Conservation (phyloP, 805 yeast genomes). For the Suhomyces sp. region DNA sequence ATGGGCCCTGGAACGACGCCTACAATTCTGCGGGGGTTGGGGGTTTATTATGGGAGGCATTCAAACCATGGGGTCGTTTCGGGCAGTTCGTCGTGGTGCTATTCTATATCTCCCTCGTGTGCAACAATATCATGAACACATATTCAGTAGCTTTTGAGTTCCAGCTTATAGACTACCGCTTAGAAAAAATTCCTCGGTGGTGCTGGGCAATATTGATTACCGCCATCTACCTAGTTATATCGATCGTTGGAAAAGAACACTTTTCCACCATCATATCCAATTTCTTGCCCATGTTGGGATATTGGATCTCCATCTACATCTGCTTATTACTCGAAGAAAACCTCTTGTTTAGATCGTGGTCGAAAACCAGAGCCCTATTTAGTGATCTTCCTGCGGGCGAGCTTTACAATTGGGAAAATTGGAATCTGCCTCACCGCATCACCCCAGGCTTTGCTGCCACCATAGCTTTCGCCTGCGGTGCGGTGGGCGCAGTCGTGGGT, state of each 20-base stretch:
- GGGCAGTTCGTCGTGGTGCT: constrained; percentile 75
- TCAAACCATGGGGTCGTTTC: constrained; percentile 69
- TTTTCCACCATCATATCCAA: constrained; percentile 73
- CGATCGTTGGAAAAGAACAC: constrained; percentile 72
- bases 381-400: constrained; percentile 8
- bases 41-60: constrained; percentile 65
- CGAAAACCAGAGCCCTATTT: neutral
- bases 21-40: constrained; percentile 68
- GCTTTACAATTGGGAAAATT: constrained; percentile 29
- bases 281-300: constrained; percentile 87
- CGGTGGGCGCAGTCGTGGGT: constrained; percentile 19
- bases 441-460: constrained; percentile 18
- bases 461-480: constrained; percentile 14
- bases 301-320: constrained; percentile 84
- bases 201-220: constrained; percentile 65
- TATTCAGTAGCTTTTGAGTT: constrained; percentile 80
- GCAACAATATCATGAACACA: constrained; percentile 78
- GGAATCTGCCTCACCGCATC: constrained; percentile 26
- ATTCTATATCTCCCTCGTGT: constrained; percentile 68
- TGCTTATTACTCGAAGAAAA: constrained; percentile 72
- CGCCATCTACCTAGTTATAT: constrained; percentile 61
- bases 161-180: constrained; percentile 55
- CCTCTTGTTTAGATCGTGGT: constrained; percentile 52
- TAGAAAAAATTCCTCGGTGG: constrained; percentile 75
- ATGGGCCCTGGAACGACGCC: constrained; percentile 54